Percentiles rank a stretch among this genome's conserved stretches.
These are phyloP conservation scores for Lagenaria siceraria DNA, from an alignment of 306 rosid genomes.

Conservation along the genomic window DNA sequence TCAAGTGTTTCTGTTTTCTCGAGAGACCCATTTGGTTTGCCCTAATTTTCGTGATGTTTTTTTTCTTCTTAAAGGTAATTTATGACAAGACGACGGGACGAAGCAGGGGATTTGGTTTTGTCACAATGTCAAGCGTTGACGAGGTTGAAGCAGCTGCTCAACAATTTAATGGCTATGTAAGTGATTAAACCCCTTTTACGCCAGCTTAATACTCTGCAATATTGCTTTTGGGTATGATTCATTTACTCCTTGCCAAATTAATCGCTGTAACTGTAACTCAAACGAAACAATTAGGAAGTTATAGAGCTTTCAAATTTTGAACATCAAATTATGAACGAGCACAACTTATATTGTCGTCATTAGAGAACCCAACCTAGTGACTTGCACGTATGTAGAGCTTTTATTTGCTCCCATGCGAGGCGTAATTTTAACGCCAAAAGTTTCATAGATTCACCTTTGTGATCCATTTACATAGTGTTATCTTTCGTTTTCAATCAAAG, in stretches of 20 bases:
- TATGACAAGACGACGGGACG: constrained; percentile 81
- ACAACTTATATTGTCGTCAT: neutral
- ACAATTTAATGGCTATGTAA: constrained; percentile 84
- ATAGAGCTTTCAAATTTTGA: neutral
- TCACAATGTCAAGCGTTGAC: constrained; percentile 61
- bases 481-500: neutral
- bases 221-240: neutral
- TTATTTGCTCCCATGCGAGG: neutral
- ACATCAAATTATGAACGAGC: neutral
- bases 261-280: neutral
- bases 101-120: constrained; percentile 95
- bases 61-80: constrained; percentile 42
- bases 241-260: neutral
- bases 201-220: neutral
- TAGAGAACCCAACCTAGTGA: neutral
- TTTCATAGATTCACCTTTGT: neutral
- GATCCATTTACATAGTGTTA: neutral
- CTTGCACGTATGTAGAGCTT: neutral
- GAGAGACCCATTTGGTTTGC: neutral
- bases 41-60: neutral
- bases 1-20: neutral
- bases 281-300: neutral
- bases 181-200: constrained; percentile 9
- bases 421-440: neutral
- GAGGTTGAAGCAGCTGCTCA: constrained; percentile 77